phyloP scores from a whole-genome alignment of 164 flowering plant species.

The Aristolochia fimbriata region DNA sequence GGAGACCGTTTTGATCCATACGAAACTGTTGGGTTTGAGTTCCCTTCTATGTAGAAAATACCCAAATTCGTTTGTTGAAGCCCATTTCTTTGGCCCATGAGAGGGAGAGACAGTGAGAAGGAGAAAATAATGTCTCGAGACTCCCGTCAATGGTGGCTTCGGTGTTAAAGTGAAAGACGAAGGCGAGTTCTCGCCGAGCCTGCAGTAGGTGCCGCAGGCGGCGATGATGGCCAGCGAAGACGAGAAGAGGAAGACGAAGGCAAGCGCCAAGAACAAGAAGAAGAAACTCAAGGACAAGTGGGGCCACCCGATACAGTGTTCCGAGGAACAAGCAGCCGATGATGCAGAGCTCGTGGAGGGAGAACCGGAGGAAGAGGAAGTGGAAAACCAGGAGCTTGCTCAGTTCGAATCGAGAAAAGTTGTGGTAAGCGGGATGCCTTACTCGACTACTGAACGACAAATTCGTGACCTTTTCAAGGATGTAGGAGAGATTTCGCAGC shows the following conservation, averaged over 20 bases:
- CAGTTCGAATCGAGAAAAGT: conserved; percentile 3
- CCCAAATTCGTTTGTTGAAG: too few species aligned
- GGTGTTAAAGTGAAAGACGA: too few species aligned
- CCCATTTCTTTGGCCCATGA: too few species aligned
- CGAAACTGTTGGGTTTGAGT: too few species aligned
- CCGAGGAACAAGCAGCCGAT: background rate
- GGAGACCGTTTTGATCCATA: too few species aligned
- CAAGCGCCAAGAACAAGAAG: conserved; percentile 3
- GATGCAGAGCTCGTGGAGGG: background rate
- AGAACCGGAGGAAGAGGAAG: background rate
- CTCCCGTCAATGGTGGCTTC: too few species aligned
- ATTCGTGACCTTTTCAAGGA: conserved; percentile 3
- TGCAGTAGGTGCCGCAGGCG: too few species aligned
- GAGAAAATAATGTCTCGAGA: too few species aligned
- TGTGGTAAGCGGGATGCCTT: conserved; percentile 12
- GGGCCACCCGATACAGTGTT: conserved; percentile 2
- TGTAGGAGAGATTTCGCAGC: conserved; percentile 9
- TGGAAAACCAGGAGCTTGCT: background rate
- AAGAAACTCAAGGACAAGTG: conserved; percentile 12
- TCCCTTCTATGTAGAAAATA: too few species aligned
- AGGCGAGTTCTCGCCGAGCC: too few species aligned
- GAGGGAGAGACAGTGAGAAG: too few species aligned
- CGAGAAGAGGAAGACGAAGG: background rate
- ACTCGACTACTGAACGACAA: conserved; percentile 5
- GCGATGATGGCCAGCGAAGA: conserved; percentile 1